Evolutionary conservation across 352 stramenopile genomes (phyloP).

Genomic region (Pythium brachiatum): DNA sequence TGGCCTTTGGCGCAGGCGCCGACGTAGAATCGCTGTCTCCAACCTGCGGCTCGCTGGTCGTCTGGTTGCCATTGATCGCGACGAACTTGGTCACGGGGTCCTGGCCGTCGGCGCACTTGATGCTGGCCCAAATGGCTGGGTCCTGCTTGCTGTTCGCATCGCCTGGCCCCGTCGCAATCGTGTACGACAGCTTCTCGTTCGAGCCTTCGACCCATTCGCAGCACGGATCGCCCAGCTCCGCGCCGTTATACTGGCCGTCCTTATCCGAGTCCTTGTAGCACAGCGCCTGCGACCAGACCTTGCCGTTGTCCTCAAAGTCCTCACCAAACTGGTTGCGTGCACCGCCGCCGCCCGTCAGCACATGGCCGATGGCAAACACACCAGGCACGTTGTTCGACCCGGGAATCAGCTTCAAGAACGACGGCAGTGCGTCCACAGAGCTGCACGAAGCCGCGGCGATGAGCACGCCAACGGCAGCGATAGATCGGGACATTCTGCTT

Average conservation of each 20-base stretch:
- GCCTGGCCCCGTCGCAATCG: constrained; percentile 22
- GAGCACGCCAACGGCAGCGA: background rate
- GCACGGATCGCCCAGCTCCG: constrained; percentile 63
- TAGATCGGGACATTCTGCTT: background rate
- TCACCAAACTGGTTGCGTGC: constrained; percentile 30
- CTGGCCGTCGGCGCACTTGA: constrained; percentile 20
- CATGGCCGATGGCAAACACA: constrained; percentile 30
- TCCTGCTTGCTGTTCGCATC: constrained; percentile 22
- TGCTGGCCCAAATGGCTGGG: constrained; percentile 9
- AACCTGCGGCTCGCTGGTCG: background rate
- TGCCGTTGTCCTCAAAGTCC: constrained; percentile 20
- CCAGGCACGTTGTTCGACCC: constrained; percentile 14
- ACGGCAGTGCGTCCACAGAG: background rate
- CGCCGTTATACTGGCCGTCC: constrained; percentile 47
- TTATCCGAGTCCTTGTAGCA: constrained; percentile 32
- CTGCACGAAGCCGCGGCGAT: background rate
- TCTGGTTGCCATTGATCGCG: constrained; percentile 6
- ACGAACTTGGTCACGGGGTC: constrained; percentile 14
- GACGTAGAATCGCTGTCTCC: constrained; percentile 1
- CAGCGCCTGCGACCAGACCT: constrained; percentile 29
- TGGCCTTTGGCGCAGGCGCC: background rate
- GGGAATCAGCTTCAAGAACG: constrained; percentile 18
- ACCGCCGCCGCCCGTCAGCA: constrained; percentile 24
- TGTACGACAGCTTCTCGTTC: constrained; percentile 25
- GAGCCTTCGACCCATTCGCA: constrained; percentile 28